Percentiles rank a stretch among this genome's conserved stretches.
phyloP scores from a whole-genome alignment of 805 yeast genomes.

The Lachancea sp. region DNA sequence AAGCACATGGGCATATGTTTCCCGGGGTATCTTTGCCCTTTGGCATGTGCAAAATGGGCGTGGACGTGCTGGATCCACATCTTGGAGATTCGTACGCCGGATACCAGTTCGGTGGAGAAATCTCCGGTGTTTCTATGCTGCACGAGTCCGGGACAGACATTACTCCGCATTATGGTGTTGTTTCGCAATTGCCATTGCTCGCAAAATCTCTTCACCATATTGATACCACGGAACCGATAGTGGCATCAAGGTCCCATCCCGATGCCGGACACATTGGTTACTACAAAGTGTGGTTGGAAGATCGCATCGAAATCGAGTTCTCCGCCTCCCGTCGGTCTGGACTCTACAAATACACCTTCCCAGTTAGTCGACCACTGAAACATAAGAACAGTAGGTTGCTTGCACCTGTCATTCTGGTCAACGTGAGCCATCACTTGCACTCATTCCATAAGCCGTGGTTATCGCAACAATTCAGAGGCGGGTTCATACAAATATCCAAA shows the following conservation, averaged over 20 bases:
- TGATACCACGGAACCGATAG: slow-evolving; percentile 13
- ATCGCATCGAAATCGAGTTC: slow-evolving; percentile 25
- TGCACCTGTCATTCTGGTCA: slow-evolving; percentile 19
- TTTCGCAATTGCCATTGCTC: slow-evolving; percentile 29
- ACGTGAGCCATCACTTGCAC: slow-evolving; percentile 29
- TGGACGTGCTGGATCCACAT: slow-evolving; percentile 25
- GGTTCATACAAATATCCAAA: slow-evolving; percentile 17
- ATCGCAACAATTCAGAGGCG: slow-evolving; percentile 31
- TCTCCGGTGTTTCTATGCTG: slow-evolving; percentile 35
- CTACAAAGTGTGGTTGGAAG: slow-evolving; percentile 21
- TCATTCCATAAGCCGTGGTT: slow-evolving; percentile 30
- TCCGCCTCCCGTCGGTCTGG: slow-evolving; percentile 30
- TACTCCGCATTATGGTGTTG: slow-evolving; percentile 34
- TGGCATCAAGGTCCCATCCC: slow-evolving; percentile 11
- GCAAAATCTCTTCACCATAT: slow-evolving; percentile 9
- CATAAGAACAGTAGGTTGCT: not conserved
- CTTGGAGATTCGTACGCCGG: slow-evolving; percentile 31
- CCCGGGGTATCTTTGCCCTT: slow-evolving; percentile 34
- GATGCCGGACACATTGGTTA: slow-evolving; percentile 28
- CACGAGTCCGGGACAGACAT: slow-evolving; percentile 39
- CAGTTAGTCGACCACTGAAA: slow-evolving; percentile 8
- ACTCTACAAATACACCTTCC: slow-evolving; percentile 25
- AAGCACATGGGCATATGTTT: slow-evolving; percentile 34
- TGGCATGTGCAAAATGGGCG: slow-evolving; percentile 36
- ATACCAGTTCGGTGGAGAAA: slow-evolving; percentile 28